Base-by-base conservation (phyloP, 2,329 filamentous ascomycete genomes). In the Ustulina deusta region DNA sequence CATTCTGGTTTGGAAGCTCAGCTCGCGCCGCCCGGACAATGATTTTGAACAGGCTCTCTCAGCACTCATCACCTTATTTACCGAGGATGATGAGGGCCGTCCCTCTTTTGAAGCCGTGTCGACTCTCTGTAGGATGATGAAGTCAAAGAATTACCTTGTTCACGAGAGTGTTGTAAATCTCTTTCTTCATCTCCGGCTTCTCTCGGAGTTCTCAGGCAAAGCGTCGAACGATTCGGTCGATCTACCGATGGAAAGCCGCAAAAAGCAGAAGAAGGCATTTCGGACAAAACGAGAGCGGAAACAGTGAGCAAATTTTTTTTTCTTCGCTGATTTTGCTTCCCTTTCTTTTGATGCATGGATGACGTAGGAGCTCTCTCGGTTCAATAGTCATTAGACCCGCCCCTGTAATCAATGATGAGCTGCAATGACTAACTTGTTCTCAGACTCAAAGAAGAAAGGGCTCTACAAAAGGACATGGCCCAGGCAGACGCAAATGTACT, bases 91-190 rank as follows among this genome's bases (percentile, higher is more conserved):
- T 56, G 95, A 98, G 76, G 96, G 96, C 17, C 89, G 92, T 20
- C 90, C 94, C 0, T 93, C 94, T 0, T 86, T 97, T 73, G 96
- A 99, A 78, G 92, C 93, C 0, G 93, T 97, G 11, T 89, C 90
- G 0, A 85, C 97, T 62, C 83, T 99, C 48, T 89, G 93, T 27
- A 97, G 96, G 83, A 97, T 97, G 94, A 95, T 99, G 90, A 97
- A 93, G 81, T 90, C 90, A 1, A 91, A 90, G 72, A 89, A 95
- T 66, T 99, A 93, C 79, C 83, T 89, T 54, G 87, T 97, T 32
- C 88, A 97, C 73, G 94, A 97, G 80, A 91, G 86, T 74, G 91
- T 97, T 0, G 81, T 98, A 62, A 97, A 98, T 78, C 91, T 94
- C 1, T 97, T 99, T 79, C 86, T 99, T 48, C 92, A 95, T 76